A percentile compares a stretch with the other conserved stretches of the same genome.
Evolutionary conservation across 2,329 filamentous ascomycete species (phyloP).

Genomic region (Fusarium mangiferae): DNA sequence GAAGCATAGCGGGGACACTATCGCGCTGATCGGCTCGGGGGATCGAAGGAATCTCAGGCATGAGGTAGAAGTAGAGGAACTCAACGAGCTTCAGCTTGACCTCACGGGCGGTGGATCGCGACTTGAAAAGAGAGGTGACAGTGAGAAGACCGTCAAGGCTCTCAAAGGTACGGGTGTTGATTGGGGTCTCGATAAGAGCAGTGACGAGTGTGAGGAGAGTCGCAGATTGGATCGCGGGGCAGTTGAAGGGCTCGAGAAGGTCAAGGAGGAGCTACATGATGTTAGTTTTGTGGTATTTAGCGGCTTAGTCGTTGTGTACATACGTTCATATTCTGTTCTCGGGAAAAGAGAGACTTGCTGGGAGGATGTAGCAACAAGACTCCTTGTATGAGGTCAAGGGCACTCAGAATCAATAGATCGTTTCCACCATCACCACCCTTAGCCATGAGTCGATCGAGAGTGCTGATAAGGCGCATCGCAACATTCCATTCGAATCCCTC

Average conservation of each 20-base stretch:
- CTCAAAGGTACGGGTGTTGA: conserved; percentile 93
- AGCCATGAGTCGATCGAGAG: conserved; percentile 85
- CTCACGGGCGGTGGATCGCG: conserved; percentile 82
- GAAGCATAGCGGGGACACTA: conserved; percentile 64
- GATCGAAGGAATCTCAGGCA: conserved; percentile 81
- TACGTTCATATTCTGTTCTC: conserved; percentile 95
- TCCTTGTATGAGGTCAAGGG: conserved; percentile 90
- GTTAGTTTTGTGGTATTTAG: conserved; percentile 17
- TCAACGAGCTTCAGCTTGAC: conserved; percentile 97
- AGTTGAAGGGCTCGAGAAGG: conserved; percentile 91
- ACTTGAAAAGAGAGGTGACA: conserved; percentile 92
- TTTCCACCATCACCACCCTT: conserved; percentile 85
- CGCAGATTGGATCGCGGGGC: conserved; percentile 89
- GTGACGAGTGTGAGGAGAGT: conserved; percentile 91
- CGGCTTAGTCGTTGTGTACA: conserved; percentile 42
- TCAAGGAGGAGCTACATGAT: conserved; percentile 79
- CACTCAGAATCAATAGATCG: conserved; percentile 87
- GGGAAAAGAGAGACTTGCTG: conserved; percentile 85
- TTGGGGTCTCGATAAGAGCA: conserved; percentile 84
- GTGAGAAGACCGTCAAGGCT: conserved; percentile 89
- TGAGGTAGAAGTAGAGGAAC: conserved; percentile 98
- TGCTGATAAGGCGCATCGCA: conserved; percentile 83
- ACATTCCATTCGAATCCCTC: conserved; percentile 99
- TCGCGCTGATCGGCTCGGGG: conserved; percentile 59
- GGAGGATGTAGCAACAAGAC: conserved; percentile 88